Evolutionary conservation across 1,284 basidiomycete genomes (phyloP).

Genomic region (Malassezia sympodialis): DNA sequence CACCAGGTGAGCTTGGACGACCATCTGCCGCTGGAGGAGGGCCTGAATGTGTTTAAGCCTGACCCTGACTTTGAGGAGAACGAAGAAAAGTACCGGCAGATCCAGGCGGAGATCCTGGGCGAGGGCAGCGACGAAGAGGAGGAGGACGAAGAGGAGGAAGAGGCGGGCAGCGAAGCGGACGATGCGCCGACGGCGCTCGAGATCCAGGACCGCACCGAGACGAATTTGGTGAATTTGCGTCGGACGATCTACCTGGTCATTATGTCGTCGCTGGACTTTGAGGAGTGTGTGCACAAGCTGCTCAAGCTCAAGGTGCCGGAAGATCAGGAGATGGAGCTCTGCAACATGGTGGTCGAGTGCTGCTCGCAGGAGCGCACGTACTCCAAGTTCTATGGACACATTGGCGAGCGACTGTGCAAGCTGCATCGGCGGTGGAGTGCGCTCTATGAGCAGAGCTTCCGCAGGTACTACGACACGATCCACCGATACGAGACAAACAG

Average conservation of each 20-base stretch:
- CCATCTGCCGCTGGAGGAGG: constrained; percentile 83
- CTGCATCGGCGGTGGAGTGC: constrained; percentile 89
- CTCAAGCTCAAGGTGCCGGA: constrained; percentile 70
- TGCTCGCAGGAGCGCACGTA: constrained; percentile 98
- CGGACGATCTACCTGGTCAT: constrained; percentile 92
- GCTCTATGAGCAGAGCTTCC: constrained; percentile 74
- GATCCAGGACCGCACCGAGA: constrained; percentile 88
- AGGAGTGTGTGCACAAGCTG: constrained; percentile 96
- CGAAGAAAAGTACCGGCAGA: constrained; percentile 82
- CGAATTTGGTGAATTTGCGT: constrained; percentile 87
- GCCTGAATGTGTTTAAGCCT: constrained; percentile 88
- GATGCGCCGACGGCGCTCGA: constrained; percentile 54
- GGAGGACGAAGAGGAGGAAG: constrained; percentile 53
- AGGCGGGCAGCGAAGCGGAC: constrained; percentile 59
- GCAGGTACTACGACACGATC: constrained; percentile 85
- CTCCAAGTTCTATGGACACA: constrained; percentile 85
- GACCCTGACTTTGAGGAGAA: constrained; percentile 81
- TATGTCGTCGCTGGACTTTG: constrained; percentile 67
- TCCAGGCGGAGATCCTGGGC: constrained; percentile 88
- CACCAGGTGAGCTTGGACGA: constrained; percentile 86
- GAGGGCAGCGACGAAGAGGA: constrained; percentile 42
- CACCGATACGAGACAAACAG: constrained; percentile 98
- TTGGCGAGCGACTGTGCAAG: constrained; percentile 92
- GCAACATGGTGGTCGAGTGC: constrained; percentile 99
- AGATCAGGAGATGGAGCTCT: constrained; percentile 66